phyloP scores from a whole-genome alignment of 352 stramenopile genomes.

The Salisapilia sapeloensis region DNA sequence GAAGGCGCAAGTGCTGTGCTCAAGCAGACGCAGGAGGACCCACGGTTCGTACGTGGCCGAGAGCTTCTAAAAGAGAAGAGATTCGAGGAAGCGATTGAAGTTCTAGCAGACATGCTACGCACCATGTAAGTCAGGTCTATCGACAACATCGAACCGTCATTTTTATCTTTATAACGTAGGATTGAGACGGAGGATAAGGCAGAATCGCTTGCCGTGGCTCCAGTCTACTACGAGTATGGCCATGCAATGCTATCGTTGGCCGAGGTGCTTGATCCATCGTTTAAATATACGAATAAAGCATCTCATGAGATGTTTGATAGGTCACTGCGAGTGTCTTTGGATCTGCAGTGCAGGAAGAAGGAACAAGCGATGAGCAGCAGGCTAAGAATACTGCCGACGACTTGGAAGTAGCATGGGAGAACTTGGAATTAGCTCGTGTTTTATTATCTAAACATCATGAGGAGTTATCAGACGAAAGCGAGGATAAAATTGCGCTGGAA shows the following conservation, averaged over 20 bases:
- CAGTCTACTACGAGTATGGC: conserved; percentile 75
- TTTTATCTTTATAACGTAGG: conserved; percentile 6
- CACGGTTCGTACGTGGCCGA: conserved; percentile 52
- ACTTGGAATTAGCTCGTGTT: conserved; percentile 70
- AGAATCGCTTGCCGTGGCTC: conserved; percentile 42
- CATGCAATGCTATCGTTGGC: conserved; percentile 57
- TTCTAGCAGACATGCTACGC: conserved; percentile 59
- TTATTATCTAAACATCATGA: conserved; percentile 60
- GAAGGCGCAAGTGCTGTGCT: conserved; percentile 11
- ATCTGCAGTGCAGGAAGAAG: conserved; percentile 12
- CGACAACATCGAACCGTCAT: neutral
- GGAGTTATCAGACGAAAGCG: conserved; percentile 47
- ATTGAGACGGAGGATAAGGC: conserved; percentile 49
- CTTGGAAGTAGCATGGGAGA: conserved; percentile 73
- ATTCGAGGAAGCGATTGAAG: conserved; percentile 58
- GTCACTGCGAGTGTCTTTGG: conserved; percentile 42
- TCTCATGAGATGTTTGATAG: conserved; percentile 1
- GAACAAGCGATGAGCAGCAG: conserved; percentile 24
- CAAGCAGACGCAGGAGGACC: conserved; percentile 43
- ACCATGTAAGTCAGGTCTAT: conserved; percentile 25
- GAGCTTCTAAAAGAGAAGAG: conserved; percentile 64
- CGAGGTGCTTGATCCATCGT: conserved; percentile 13
- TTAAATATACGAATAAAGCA: conserved; percentile 1
- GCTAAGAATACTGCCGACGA: conserved; percentile 37
- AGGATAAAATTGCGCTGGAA: too few relatives aligned